Percentiles rank a stretch among this genome's conserved stretches.
Conservation (phyloP, 78 protist species). For the Acrasis kona region DNA sequence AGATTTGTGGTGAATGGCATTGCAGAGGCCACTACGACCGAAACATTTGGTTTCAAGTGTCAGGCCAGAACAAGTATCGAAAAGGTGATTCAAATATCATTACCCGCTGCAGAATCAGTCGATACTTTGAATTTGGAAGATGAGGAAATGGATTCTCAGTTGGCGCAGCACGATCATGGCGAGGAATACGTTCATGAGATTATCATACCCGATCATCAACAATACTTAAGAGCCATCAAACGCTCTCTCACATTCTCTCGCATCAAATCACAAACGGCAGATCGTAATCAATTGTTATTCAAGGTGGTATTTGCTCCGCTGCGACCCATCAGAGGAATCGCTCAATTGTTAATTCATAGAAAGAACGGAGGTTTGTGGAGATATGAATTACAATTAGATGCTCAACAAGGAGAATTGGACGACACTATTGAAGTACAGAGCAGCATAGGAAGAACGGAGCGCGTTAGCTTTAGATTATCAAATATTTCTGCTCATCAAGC, state of each 20-base stretch:
- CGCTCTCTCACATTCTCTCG: neutral
- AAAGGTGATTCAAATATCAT: neutral
- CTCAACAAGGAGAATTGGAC: neutral
- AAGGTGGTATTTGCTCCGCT: constrained; percentile 5
- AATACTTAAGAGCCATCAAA: neutral
- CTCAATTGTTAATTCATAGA: neutral
- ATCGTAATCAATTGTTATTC: neutral
- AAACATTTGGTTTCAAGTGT: neutral
- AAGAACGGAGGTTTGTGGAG: constrained; percentile 20
- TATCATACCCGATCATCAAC: neutral
- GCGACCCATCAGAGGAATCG: constrained; percentile 4
- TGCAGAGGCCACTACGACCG: constrained; percentile 11
- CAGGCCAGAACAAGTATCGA: neutral
- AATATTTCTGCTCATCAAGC: neutral
- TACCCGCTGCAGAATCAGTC: too few species aligned
- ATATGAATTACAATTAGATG: constrained; percentile 1
- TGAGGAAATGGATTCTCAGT: too few species aligned
- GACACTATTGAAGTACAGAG: constrained; percentile 14
- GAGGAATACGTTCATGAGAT: neutral
- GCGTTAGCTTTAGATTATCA: constrained; percentile 2
- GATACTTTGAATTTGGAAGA: too few species aligned
- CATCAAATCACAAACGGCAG: neutral
- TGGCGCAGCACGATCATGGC: too few species aligned
- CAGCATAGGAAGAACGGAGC: neutral
- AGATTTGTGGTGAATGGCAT: constrained; percentile 12